Base-by-base conservation (phyloP, 176 grass and related monocot species). In the Calamus simplicifolius region DNA sequence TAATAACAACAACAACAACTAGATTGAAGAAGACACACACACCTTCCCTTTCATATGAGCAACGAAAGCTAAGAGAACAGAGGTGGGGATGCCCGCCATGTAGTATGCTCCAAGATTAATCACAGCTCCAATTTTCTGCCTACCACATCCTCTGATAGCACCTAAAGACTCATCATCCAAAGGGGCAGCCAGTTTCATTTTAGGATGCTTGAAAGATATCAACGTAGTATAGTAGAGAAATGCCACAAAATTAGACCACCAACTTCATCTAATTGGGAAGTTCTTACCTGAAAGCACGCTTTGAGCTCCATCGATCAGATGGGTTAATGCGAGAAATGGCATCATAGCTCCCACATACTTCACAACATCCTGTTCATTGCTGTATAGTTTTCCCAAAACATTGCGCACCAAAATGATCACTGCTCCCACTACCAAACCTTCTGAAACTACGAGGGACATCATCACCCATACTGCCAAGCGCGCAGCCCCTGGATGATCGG, bases 31-130 rank as follows among this genome's bases (percentile, higher is more conserved):
- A 35, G 30, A 12, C 10, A 13, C n/a, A n/a, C n/a, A n/a, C 51
- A 83, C 90, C 76, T 75, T 83, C 28, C 90, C 79, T 0, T 78
- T 76, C 25, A 76, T 16, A 70, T 59, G 80, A 2, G 82, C 56
- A 26, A 85, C 66, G 35, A 95, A 95, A 30, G 79, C 90, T 30
- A 86, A 50, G 13, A 95, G 50, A 59, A 80, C 68, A 5, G 82
- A 79, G 0, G 73, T 52, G 27, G 90, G 85, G 59, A 89, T 70
- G 19, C 85, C 85, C 0, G 81, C 66, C 0, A 72, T 49, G 28
- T 89, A 86, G 63, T 64, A 95, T n/a, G 85, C 79, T 21, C 76
- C 77, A 25, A 95, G 79, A 58, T 95, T 89, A 25, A 95, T 55
- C 5, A 49, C 63, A 25, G 90, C 85, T 6, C 85, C 85, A 30